A percentile compares a stretch with the other conserved stretches of the same genome.
Conservation (phyloP, 2,329 filamentous ascomycete genomes). For the Hypoxylon sp. region DNA sequence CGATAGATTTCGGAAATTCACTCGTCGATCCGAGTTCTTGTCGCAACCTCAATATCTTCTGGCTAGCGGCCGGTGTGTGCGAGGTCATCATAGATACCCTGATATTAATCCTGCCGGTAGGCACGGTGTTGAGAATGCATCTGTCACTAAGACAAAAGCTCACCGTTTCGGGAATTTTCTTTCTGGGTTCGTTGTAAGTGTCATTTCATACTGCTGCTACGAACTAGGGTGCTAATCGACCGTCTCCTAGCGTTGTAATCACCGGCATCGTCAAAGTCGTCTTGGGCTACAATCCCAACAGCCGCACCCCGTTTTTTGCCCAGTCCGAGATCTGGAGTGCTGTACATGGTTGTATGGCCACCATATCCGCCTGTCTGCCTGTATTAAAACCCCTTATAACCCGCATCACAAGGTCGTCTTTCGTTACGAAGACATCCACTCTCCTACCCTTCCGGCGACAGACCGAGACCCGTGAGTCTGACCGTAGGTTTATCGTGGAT, state of each 20-base stretch:
- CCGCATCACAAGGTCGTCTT: constrained; percentile 23
- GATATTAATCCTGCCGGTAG: constrained; percentile 43
- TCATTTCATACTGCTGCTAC: neutral
- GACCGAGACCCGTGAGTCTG: constrained; percentile 3
- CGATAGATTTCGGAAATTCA: constrained; percentile 38
- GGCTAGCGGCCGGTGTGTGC: constrained; percentile 36
- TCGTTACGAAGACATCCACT: constrained; percentile 18
- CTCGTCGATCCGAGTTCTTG: constrained; percentile 45
- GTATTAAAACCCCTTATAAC: constrained; percentile 35
- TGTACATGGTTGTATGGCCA: constrained; percentile 38
- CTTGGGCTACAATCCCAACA: constrained; percentile 27
- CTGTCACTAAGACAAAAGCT: constrained; percentile 35
- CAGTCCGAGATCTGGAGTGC: constrained; percentile 38
- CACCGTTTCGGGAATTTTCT: constrained; percentile 35
- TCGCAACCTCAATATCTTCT: constrained; percentile 45
- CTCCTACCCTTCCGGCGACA: constrained; percentile 7
- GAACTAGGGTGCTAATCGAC: neutral
- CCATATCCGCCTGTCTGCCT: constrained; percentile 43
- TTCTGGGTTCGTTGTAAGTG: constrained; percentile 42
- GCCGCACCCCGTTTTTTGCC: constrained; percentile 29
- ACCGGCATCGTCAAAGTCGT: constrained; percentile 37
- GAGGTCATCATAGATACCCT: constrained; percentile 44
- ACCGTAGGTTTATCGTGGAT: neutral
- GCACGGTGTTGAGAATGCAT: constrained; percentile 37
- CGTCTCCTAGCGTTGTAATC: constrained; percentile 23